phyloP scores from a whole-genome alignment of 345 rosid species.

The Gossypium sturtianum region DNA sequence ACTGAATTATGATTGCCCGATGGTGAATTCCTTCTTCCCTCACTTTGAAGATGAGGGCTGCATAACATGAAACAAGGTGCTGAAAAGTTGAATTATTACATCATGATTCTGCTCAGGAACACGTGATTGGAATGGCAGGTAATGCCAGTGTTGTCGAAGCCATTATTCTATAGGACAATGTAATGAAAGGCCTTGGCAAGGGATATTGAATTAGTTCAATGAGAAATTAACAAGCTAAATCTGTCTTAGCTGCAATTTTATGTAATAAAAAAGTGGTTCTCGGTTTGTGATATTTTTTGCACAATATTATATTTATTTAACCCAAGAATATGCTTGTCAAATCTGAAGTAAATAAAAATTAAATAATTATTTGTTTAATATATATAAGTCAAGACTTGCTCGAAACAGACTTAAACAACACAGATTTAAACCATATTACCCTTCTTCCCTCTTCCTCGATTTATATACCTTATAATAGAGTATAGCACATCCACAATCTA shows the following conservation, averaged over 20 bases:
- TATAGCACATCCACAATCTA: too few relatives aligned
- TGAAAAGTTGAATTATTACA: neutral
- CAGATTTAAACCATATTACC: too few relatives aligned
- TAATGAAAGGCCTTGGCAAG: neutral
- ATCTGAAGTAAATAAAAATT: too few relatives aligned
- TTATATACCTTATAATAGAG: too few relatives aligned
- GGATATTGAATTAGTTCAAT: neutral
- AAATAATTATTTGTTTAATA: too few relatives aligned
- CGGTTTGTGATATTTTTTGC: too few relatives aligned
- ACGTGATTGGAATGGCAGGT: neutral
- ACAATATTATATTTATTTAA: too few relatives aligned
- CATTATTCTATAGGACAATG: neutral
- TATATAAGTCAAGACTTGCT: too few relatives aligned
- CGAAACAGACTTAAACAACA: too few relatives aligned
- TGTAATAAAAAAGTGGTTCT: neutral
- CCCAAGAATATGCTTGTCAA: too few relatives aligned
- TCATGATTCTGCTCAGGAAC: neutral
- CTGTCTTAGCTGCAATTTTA: neutral
- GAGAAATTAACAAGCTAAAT: neutral
- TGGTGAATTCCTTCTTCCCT: constrained; percentile 46
- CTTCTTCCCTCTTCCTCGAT: too few relatives aligned
- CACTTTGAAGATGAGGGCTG: constrained; percentile 27
- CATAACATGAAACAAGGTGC: neutral
- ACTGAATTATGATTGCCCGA: constrained; percentile 42
- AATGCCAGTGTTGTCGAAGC: neutral